Base-by-base conservation (phyloP, 495 filamentous ascomycete genomes). In the Hyaloscypha finlandica region DNA sequence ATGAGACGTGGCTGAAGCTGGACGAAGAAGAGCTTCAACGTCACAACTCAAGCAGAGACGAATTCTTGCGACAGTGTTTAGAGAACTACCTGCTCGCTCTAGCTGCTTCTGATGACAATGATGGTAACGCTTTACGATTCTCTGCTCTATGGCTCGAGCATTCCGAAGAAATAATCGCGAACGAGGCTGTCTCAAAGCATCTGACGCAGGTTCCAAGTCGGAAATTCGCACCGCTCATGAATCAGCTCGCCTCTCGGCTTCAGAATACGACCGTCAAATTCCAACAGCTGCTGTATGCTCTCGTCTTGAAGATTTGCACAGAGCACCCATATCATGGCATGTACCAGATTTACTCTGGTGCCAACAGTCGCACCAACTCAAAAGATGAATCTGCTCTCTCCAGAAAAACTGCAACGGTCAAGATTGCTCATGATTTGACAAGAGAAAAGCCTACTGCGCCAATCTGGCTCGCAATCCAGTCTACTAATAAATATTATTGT, bases 251-350 rank as follows among this genome's bases (percentile, higher is more conserved):
- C 4, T 98, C 95, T 14, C 89, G 95, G 25, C 81, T 98, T 16
- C 86, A 96, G 59, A 86, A 94, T 69, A 82, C 85, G 30, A 63
- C 76, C 4, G 81, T 84, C 48, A 59, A 70, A 2, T 99, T 99
- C 73, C 96, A 99, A 71, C 75, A 76, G 20, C 79, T 93, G 5
- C 84, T 99, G 19, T 86, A 81, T 22, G 76, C 82, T 1, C 77
- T 98, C 42, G 87, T 97, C 16, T 84, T 88, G 66, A 83, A 88
- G 12, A 95, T 98, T 63, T 97, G 93, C 73, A 80, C 81, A 11
- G 93, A 99, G 31, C 95, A 99, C 76, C 95, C 95, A 1, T 96
- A 93, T 76, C 95, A 99, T 72, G 92, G 91, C 51, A 94, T 97
- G 88, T 94, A 97, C 74, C 93, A 97, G 61, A 92, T 99, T 25